Evolutionary conservation across 2,329 filamentous ascomycete species (phyloP).

Genomic region (Ambrosiella xylebori): DNA sequence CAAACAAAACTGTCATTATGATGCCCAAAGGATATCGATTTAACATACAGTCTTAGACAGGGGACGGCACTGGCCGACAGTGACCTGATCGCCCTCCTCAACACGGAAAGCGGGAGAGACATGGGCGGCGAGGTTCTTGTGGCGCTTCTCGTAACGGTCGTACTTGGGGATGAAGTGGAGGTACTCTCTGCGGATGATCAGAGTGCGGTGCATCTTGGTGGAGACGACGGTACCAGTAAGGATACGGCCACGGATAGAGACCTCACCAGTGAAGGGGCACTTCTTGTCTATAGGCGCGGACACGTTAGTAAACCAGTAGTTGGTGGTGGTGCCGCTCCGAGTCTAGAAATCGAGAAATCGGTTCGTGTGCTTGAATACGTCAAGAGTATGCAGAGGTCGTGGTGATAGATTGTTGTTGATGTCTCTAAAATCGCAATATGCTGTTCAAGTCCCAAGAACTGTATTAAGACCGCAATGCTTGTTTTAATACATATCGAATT

Average conservation of each 20-base stretch:
- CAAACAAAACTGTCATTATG: too few species aligned
- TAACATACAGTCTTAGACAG: slow-evolving; percentile 95
- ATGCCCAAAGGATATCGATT: neutral
- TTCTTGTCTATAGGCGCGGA: slow-evolving; percentile 68
- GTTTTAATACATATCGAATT: too few species aligned
- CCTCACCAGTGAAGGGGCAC: slow-evolving; percentile 98
- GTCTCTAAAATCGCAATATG: neutral
- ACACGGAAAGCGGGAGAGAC: slow-evolving; percentile 99
- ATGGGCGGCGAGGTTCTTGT: slow-evolving; percentile 99
- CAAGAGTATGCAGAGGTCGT: neutral
- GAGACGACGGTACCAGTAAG: slow-evolving; percentile 97
- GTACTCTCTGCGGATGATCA: slow-evolving; percentile 99
- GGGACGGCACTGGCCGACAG: slow-evolving; percentile 97
- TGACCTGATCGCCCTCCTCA: slow-evolving; percentile 97
- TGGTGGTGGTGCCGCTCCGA: neutral
- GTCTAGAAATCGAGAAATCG: neutral
- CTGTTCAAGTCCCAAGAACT: neutral
- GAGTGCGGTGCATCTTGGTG: slow-evolving; percentile 99
- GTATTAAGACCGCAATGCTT: too few species aligned
- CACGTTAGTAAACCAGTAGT: neutral
- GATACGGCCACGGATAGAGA: slow-evolving; percentile 99
- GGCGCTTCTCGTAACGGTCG: slow-evolving; percentile 99
- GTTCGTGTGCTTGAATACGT: neutral
- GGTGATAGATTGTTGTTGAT: neutral
- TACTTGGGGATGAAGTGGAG: slow-evolving; percentile 99